These are phyloP conservation scores for Xerocomus spinulosus DNA, from an alignment of 768 basidiomycete genomes.

Conservation along the genomic window DNA sequence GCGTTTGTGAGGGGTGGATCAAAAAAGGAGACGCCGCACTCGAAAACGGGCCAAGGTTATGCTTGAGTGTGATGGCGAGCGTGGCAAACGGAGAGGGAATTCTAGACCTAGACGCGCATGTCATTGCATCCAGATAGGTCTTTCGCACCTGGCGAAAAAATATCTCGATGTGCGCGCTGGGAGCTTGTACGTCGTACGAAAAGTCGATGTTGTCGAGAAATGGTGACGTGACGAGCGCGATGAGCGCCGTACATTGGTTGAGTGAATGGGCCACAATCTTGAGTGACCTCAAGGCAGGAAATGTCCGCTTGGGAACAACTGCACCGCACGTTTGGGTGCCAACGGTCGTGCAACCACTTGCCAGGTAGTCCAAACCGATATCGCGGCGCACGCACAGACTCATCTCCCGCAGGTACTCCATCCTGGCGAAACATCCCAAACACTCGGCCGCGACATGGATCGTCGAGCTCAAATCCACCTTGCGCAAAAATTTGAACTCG, in stretches of 20 bases:
- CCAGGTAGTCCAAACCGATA: constrained; percentile 14
- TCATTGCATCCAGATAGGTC: constrained; percentile 11
- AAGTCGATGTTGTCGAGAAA: constrained; percentile 21
- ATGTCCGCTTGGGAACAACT: constrained; percentile 7
- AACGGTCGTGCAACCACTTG: constrained; percentile 2
- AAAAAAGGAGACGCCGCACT: constrained; percentile 21
- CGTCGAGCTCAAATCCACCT: constrained; percentile 22
- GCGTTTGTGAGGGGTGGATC: constrained; percentile 21
- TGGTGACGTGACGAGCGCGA: constrained; percentile 23
- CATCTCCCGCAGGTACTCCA: constrained; percentile 25
- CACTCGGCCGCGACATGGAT: constrained; percentile 24
- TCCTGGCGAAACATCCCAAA: constrained; percentile 15
- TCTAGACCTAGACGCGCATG: background rate
- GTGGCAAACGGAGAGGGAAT: no score
- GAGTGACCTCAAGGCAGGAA: constrained; percentile 21
- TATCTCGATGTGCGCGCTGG: constrained; percentile 13
- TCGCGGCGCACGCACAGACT: constrained; percentile 17
- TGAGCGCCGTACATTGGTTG: constrained; percentile 25
- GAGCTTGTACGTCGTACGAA: constrained; percentile 27
- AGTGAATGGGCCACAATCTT: constrained; percentile 24
- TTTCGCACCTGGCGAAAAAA: constrained; percentile 23
- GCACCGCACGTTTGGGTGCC: background rate
- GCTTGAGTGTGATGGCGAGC: constrained; percentile 27
- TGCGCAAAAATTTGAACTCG: constrained; percentile 19
- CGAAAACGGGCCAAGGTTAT: constrained; percentile 20